These are phyloP conservation scores for Didymella exigua DNA, from an alignment of 2,329 filamentous ascomycete species.

Conservation along the genomic window DNA sequence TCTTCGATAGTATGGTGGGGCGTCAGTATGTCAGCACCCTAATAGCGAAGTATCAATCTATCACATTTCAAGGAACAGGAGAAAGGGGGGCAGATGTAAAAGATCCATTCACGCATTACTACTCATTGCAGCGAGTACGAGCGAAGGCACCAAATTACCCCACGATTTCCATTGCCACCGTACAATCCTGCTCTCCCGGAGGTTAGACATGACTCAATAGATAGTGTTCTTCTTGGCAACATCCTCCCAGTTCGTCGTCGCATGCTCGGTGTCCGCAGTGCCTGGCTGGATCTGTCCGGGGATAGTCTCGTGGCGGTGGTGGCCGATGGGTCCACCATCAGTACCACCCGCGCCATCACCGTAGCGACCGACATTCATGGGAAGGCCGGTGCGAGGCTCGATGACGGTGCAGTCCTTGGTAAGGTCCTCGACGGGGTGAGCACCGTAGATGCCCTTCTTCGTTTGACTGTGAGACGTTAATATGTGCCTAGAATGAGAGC, in stretches of 20 bases:
- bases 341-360: conserved; percentile 47
- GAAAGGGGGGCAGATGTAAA: too few relatives aligned
- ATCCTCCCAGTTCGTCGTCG: conserved; percentile 31
- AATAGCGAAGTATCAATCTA: too few relatives aligned
- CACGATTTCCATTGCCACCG: too few relatives aligned
- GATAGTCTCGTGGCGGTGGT: conserved; percentile 10
- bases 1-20: too few relatives aligned
- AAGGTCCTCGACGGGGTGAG: conserved; percentile 23
- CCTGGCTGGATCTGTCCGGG: background rate
- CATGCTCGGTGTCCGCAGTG: conserved; percentile 20
- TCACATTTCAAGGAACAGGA: too few relatives aligned
- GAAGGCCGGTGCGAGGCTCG: conserved; percentile 50
- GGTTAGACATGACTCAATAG: conserved; percentile 20
- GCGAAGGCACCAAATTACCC: too few relatives aligned
- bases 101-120: too few relatives aligned
- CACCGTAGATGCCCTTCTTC: conserved; percentile 25
- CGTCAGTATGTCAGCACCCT: too few relatives aligned
- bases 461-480: conserved; percentile 25
- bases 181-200: too few relatives aligned
- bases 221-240: conserved; percentile 37
- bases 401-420: conserved; percentile 34
- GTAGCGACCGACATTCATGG: conserved; percentile 50
- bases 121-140: too few relatives aligned
- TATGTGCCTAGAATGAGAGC: background rate
- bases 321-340: conserved; percentile 40